Evolutionary conservation across 352 stramenopile genomes (phyloP), one percentile per base, ranked within the genome.

Genomic region (Globisporangium orthogonon): DNA sequence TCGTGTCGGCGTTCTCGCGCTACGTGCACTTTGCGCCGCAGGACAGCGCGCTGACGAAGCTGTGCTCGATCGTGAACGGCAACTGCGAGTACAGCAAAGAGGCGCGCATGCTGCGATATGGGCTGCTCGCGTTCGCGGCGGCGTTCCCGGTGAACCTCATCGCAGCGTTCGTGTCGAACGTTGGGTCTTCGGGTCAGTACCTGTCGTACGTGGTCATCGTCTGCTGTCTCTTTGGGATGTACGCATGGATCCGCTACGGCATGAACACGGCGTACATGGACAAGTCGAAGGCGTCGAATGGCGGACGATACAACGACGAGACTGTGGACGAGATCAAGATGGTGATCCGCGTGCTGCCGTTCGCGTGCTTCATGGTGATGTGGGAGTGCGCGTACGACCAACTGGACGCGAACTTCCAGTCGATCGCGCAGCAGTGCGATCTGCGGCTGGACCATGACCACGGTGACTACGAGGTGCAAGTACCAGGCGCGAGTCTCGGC

Each of bases 291-390:
- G 78, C 78, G 3, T 90, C 79, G 10, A 90, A 92, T 52, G 83
- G 83, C 4, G 83, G 83, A 7, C 73, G 80, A 48, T 92, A 77
- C 60, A 90, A 92, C 29, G 84, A 92, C 33, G 77, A 92, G 58
- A 88, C 74, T 0, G 78, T 94, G 28, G 83, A 92, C 60, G 85
- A 91, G 58, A 88, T 93, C 60, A 91, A 93, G 65, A 83, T 87
- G 68, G 77, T 94, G 50, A 78, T 94, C 44, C 81, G 85, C 15
- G 78, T 94, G 47, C 73, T 94, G 17, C 85, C 85, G 4, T 94
- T 94, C 55, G 82, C 85, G 47, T 87, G 74, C n/a, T 94, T 92
- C 63, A 91, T 89, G 75, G 89, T 94, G 70, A 89, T 92, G 68
- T 94, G 85, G 85, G 79, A 92, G 60, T 92, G 82, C 45, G 81